These are phyloP conservation scores for Geotrichum ghanense DNA, from an alignment of 805 yeast genomes.

Conservation along the genomic window DNA sequence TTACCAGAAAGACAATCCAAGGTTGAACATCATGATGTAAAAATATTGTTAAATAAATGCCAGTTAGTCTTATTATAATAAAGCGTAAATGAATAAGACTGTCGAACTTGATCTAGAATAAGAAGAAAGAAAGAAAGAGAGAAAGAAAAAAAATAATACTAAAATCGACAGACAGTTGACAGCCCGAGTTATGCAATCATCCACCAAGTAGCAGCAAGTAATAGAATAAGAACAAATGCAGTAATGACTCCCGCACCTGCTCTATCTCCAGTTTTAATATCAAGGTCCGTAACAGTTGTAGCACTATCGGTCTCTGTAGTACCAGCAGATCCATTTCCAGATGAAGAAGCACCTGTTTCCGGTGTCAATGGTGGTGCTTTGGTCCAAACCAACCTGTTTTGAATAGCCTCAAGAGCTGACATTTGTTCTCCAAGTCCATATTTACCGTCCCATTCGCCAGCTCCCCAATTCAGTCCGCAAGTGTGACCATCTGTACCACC, in stretches of 20 bases:
- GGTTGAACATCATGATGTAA: too few relatives aligned
- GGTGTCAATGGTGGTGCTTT: slow-evolving; percentile 52
- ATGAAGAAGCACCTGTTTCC: slow-evolving; percentile 56
- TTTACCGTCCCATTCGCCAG: slow-evolving; percentile 46
- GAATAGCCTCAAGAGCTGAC: slow-evolving; percentile 58
- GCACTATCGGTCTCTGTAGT: slow-evolving; percentile 24
- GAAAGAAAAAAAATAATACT: too few relatives aligned
- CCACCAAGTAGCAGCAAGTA: slow-evolving; percentile 69
- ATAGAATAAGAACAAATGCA: slow-evolving; percentile 49
- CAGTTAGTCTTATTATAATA: too few relatives aligned
- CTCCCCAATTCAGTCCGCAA: slow-evolving; percentile 68
- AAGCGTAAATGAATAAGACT: too few relatives aligned
- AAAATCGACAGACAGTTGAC: too few relatives aligned
- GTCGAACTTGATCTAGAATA: too few relatives aligned
- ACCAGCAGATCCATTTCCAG: slow-evolving; percentile 63
- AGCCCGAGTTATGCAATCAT: slow-evolving; percentile 38
- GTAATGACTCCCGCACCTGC: slow-evolving; percentile 91
- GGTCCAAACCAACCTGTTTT: slow-evolving; percentile 28
- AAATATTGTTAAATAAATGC: too few relatives aligned
- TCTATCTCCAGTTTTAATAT: slow-evolving; percentile 49
- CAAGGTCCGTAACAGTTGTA: slow-evolving; percentile 7
- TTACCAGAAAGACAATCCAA: too few relatives aligned
- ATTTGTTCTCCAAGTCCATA: slow-evolving; percentile 83
- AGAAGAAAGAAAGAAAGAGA: too few relatives aligned
- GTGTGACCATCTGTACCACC: slow-evolving; percentile 78